These are phyloP conservation scores for Daldinia concentrica DNA, from an alignment of 495 filamentous ascomycete species.

Conservation along the genomic window DNA sequence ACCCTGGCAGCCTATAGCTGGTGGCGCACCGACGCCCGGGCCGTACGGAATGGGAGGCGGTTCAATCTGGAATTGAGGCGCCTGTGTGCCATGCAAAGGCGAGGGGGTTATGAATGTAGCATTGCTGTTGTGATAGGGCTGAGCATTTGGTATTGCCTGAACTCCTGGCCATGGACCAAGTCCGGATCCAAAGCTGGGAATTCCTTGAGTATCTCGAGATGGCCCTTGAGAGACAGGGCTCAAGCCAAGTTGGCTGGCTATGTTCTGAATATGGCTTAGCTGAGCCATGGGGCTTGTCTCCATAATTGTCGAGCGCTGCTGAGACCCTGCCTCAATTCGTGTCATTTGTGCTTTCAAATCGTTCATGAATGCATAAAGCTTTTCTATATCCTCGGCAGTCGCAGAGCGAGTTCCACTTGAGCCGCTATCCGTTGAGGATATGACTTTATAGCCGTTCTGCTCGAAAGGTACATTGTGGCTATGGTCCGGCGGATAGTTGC, in stretches of 20 bases:
- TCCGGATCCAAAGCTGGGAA: neutral
- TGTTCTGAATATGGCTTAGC: neutral
- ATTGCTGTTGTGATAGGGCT: neutral
- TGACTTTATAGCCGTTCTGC: neutral
- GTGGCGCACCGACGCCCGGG: neutral
- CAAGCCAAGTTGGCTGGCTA: neutral
- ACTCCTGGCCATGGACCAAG: neutral
- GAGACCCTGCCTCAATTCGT: conserved; percentile 4
- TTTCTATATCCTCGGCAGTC: neutral
- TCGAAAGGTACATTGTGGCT: neutral
- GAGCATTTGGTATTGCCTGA: neutral
- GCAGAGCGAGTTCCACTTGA: neutral
- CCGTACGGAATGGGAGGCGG: neutral
- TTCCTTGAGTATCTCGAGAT: neutral
- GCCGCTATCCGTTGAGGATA: neutral
- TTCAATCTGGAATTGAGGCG: neutral
- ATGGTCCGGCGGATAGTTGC: neutral
- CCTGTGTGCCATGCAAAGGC: neutral
- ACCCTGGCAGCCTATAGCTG: neutral
- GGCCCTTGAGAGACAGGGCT: neutral
- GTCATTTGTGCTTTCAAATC: conserved; percentile 5
- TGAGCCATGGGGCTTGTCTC: neutral
- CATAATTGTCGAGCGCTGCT: neutral
- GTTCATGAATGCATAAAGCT: neutral
- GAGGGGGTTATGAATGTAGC: neutral